phyloP scores from a whole-genome alignment of 2,329 filamentous ascomycete genomes.

The Pseudogymnoascus sp. region DNA sequence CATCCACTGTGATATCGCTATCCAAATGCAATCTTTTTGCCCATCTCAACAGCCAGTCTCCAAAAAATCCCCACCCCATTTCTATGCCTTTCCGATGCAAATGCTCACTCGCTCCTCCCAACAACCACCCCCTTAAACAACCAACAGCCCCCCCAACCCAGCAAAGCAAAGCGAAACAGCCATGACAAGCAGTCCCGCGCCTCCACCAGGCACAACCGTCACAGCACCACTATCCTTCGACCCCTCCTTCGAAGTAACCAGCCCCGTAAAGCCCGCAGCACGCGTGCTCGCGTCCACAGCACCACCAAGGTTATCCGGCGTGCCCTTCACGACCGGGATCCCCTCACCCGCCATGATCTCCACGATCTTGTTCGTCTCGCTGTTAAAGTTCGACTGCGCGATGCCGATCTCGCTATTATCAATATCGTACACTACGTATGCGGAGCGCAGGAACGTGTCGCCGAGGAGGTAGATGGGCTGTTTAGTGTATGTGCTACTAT shows the following conservation, averaged over 20 bases:
- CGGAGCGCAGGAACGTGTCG: conserved; percentile 52
- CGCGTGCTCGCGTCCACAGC: background rate
- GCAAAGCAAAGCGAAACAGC: background rate
- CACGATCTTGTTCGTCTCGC: conserved; percentile 37
- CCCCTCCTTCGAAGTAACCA: background rate
- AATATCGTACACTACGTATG: conserved; percentile 51
- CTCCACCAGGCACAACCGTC: too few relatives aligned
- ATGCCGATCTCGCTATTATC: conserved; percentile 43
- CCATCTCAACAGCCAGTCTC: too few relatives aligned
- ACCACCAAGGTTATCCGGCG: background rate
- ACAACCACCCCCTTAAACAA: background rate
- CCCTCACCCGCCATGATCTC: conserved; percentile 32
- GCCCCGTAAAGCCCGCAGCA: background rate
- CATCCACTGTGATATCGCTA: too few relatives aligned
- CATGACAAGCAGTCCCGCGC: background rate
- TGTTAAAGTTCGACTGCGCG: conserved; percentile 46
- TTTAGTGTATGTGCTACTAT: conserved; percentile 24
- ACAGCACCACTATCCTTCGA: background rate
- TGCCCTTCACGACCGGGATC: background rate
- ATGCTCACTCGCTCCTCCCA: background rate
- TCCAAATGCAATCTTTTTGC: too few relatives aligned
- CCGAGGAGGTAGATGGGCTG: conserved; percentile 49
- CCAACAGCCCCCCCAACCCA: background rate
- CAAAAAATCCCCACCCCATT: background rate
- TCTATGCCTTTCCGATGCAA: background rate